Conservation (phyloP, 108 stramenopile species). For the Skeletonema marinoi region DNA sequence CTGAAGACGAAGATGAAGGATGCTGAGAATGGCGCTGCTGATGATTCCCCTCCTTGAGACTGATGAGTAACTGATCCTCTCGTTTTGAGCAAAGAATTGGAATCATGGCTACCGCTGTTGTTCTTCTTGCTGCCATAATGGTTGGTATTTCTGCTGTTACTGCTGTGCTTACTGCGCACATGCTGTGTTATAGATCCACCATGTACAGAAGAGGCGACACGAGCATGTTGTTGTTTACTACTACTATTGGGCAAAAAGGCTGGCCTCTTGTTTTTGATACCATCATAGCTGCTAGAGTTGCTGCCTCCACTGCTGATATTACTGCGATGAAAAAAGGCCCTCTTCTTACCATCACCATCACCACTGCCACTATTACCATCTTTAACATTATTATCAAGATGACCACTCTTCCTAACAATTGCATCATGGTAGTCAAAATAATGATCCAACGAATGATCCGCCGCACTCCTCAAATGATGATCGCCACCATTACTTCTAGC, state of each 20-base stretch:
- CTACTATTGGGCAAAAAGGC: not conserved
- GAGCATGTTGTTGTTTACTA: not conserved
- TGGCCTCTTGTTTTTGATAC: not conserved
- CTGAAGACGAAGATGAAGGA: no score
- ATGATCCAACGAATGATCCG: slow-evolving; percentile 2
- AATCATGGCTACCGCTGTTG: not conserved
- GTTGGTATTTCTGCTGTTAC: not conserved
- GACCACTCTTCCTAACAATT: not conserved
- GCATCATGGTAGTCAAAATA: slow-evolving; percentile 6
- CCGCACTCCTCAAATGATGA: not conserved
- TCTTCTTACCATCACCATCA: not conserved
- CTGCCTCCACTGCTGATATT: not conserved
- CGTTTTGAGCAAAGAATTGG: no score
- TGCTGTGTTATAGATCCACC: not conserved
- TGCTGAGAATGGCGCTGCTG: not conserved
- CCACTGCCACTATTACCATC: not conserved
- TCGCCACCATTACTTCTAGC: no score
- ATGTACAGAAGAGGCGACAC: not conserved
- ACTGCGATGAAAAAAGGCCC: not conserved
- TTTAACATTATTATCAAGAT: not conserved
- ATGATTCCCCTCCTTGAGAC: not conserved
- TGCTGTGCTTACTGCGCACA: no score
- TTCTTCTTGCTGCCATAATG: not conserved
- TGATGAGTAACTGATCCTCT: no score
- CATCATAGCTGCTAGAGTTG: not conserved